These are phyloP conservation scores for Galeopsis tetrahit DNA, from an alignment of 257 asterid genomes.

Conservation along the genomic window DNA sequence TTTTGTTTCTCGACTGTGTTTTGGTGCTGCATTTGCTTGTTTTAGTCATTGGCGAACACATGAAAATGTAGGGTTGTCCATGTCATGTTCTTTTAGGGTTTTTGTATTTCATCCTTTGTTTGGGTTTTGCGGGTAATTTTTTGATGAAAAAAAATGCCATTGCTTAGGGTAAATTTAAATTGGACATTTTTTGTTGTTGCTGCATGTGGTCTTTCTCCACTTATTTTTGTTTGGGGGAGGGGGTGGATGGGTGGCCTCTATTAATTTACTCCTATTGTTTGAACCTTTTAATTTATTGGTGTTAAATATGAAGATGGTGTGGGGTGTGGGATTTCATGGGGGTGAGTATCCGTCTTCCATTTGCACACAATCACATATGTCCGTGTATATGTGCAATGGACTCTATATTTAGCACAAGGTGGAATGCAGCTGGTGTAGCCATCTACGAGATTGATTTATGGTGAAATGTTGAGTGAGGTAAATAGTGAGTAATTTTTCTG, in stretches of 20 bases:
- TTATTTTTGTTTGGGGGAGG: not conserved
- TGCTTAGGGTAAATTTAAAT: not conserved
- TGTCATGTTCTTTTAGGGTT: conserved; percentile 27
- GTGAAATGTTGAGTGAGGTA: conserved; percentile 15
- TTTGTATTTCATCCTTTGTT: not conserved
- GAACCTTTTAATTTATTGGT: conserved; percentile 4
- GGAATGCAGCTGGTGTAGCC: not conserved
- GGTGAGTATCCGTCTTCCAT: not conserved
- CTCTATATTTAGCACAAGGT: not conserved
- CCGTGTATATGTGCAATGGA: not conserved
- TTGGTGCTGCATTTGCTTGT: conserved; percentile 30
- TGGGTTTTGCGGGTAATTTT: conserved; percentile 11
- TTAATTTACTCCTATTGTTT: not conserved
- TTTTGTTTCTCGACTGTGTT: conserved; percentile 10
- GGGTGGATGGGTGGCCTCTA: conserved; percentile 7
- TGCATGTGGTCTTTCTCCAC: not conserved
- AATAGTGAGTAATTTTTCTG: conserved; percentile 5
- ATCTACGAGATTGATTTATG: not conserved
- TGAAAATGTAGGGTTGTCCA: not conserved
- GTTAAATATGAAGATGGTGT: conserved; percentile 17
- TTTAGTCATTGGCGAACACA: not conserved
- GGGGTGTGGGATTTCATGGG: not conserved
- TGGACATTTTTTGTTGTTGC: not conserved
- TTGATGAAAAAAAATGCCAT: not conserved
- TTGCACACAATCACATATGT: not conserved